Evolutionary conservation across 768 basidiomycete species (phyloP).

Genomic region (Boletus sp.): DNA sequence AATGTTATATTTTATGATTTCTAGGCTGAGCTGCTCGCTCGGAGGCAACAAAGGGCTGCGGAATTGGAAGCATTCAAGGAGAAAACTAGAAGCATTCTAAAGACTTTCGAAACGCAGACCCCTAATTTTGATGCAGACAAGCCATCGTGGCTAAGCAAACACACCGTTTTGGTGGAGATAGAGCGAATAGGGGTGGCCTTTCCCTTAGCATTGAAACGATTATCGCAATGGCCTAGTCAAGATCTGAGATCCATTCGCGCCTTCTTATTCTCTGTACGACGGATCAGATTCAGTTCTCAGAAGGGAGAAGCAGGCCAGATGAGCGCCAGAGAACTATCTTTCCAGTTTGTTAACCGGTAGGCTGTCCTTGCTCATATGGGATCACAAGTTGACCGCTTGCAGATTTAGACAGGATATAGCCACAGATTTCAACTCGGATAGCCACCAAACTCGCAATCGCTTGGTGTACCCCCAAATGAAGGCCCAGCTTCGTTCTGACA

Average conservation of each 20-base stretch:
- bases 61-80: slow-evolving; percentile 84
- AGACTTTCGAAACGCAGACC: slow-evolving; percentile 67
- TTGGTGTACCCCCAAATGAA: slow-evolving; percentile 80
- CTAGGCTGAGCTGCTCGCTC: slow-evolving; percentile 69
- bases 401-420: slow-evolving; percentile 78
- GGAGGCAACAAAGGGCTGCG: slow-evolving; percentile 69
- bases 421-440: slow-evolving; percentile 67
- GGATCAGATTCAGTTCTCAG: slow-evolving; percentile 67
- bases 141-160: slow-evolving; percentile 53
- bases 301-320: slow-evolving; percentile 79
- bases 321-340: slow-evolving; percentile 65
- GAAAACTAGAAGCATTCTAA: slow-evolving; percentile 69
- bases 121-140: slow-evolving; percentile 24
- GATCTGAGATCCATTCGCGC: slow-evolving; percentile 59
- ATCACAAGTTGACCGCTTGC: slow-evolving; percentile 7
- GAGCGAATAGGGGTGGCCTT: slow-evolving; percentile 85
- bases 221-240: slow-evolving; percentile 38
- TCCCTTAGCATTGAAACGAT: slow-evolving; percentile 64
- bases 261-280: slow-evolving; percentile 80
- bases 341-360: slow-evolving; percentile 83
- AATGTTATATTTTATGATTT: slow-evolving; percentile 14
- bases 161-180: slow-evolving; percentile 52
- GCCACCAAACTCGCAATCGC: slow-evolving; percentile 65
- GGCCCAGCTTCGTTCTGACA: slow-evolving; percentile 62
- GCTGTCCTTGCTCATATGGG: slow-evolving; percentile 15